phyloP scores from a whole-genome alignment of 208 protist species.

The Leishmania aethiopica region DNA sequence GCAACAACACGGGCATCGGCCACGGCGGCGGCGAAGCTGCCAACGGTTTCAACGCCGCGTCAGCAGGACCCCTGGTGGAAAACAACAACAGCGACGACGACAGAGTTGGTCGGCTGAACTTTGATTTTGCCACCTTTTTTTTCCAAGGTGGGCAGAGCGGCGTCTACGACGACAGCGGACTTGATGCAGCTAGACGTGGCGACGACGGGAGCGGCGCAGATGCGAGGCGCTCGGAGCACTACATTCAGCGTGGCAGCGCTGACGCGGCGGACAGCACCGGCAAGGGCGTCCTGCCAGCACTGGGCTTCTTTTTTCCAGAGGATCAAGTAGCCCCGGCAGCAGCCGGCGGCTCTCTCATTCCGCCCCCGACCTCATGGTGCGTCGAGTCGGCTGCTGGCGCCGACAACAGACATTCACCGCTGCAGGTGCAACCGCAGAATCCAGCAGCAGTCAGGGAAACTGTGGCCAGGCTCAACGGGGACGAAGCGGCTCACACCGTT shows the following conservation, averaged over 20 bases:
- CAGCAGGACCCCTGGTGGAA: neutral
- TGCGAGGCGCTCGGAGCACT: neutral
- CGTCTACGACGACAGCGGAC: neutral
- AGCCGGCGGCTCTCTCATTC: neutral
- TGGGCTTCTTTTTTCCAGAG: neutral
- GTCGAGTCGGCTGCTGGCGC: neutral
- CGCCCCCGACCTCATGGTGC: neutral
- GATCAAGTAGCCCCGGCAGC: neutral
- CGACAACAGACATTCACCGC: neutral
- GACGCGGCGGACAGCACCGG: neutral
- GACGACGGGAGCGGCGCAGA: neutral
- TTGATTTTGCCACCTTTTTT: conserved; percentile 34
- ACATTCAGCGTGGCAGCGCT: neutral
- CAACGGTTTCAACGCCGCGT: neutral
- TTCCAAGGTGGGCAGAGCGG: neutral
- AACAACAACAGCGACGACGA: neutral
- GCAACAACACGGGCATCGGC: neutral
- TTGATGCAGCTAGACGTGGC: too few species aligned
- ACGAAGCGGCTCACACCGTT: neutral
- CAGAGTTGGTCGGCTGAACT: neutral
- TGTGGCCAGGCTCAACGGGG: neutral
- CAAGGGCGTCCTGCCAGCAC: neutral
- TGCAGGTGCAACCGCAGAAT: neutral
- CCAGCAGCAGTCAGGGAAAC: neutral
- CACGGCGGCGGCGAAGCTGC: neutral